Conservation (phyloP, 176 grass and related monocot genomes). For the Aechmea fasciata region DNA sequence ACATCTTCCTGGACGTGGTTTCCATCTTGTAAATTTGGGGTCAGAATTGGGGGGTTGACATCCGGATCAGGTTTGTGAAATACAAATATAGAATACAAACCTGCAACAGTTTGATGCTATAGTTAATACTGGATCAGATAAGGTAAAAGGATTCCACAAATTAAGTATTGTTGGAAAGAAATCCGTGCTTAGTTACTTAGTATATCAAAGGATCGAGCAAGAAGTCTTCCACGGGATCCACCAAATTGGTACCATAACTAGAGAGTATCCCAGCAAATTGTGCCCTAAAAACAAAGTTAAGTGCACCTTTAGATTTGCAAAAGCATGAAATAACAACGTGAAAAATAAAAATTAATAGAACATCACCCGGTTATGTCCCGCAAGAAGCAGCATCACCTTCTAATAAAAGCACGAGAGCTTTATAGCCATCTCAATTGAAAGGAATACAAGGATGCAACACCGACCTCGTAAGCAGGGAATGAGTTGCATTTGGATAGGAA, state of each 20-base stretch:
- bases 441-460: too few relatives aligned
- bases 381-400: too few relatives aligned
- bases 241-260: conserved; percentile 54
- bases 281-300: conserved; percentile 39
- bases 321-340: neutral
- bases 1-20: conserved; percentile 57
- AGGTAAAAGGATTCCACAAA: conserved; percentile 6
- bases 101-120: conserved; percentile 32
- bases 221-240: conserved; percentile 88
- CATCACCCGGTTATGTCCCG: too few relatives aligned
- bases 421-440: too few relatives aligned
- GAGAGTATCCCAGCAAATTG: conserved; percentile 81
- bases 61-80: conserved; percentile 93
- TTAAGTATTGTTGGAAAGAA: neutral
- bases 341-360: too few relatives aligned
- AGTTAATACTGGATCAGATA: conserved; percentile 6
- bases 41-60: conserved; percentile 55
- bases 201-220: conserved; percentile 73
- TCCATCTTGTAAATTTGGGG: conserved; percentile 37
- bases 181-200: conserved; percentile 47
- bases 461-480: too few relatives aligned
- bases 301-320: neutral
- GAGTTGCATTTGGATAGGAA: too few relatives aligned
- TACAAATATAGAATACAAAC: conserved; percentile 85
- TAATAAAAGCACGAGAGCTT: too few relatives aligned